Base-by-base conservation (phyloP, 106 monocot genomes). In the Dendrobium officinale region DNA sequence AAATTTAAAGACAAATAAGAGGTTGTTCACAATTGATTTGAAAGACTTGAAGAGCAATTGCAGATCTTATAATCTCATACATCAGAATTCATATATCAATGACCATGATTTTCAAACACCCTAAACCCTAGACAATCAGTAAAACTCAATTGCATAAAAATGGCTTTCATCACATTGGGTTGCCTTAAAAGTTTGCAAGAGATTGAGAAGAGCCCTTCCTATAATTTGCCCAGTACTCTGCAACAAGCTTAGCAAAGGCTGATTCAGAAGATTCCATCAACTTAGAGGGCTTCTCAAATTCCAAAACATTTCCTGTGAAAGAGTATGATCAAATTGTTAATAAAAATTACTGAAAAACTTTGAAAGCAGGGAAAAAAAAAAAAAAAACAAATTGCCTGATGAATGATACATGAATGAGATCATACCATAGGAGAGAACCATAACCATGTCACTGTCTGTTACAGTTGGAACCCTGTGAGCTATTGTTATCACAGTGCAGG, bases 381-480 rank as follows among this genome's bases (percentile, higher is more conserved):
- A 37, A 31, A 31, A 31, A 31, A 64, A 64, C 3, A 18, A 64
- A 20, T 64, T 64, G 61, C 5, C n/a, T 6, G 3, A 64, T 54
- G 54, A 54, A 3, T 54, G 37, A 37, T 37, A 37, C 37, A 9
- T 40, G 1, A 11, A 42, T 64, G 22, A 19, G 4, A 37, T 8
- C 29, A 37, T 92, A 95, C 95, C 95, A 77, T 95, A 90, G 13
- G 88, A 88, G 48, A 95, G 92, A 22, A 95, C 90, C 90, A 95
- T 83, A 77, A 95, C 87, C 83, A 82, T 87, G 67, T 95, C 92
- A 64, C 94, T 92, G 77, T 92, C 92, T 19, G 84, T 90, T 64
- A 95, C 95, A 3, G 95, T 95, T 3, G 90, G 92, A 79, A 95
- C 90, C 61, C 95, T 85, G 79, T 95, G 92, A 78, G 95, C 95